A percentile compares a stretch with the other conserved stretches of the same genome.
These are phyloP conservation scores for Angophora floribunda DNA, from an alignment of 345 rosid species.

Conservation along the genomic window DNA sequence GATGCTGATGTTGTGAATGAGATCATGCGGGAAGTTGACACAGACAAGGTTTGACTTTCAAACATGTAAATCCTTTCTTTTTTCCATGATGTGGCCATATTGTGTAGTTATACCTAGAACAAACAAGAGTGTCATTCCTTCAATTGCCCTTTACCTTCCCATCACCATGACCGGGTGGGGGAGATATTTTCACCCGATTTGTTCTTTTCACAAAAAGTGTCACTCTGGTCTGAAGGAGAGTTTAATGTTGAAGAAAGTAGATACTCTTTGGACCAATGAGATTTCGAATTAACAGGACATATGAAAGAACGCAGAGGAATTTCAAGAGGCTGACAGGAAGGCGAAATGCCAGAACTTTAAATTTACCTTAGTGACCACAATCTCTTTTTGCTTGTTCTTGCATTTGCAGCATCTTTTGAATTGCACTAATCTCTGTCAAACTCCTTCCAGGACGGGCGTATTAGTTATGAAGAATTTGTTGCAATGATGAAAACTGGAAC, in stretches of 20 bases:
- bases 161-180: neutral
- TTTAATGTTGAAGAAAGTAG: neutral
- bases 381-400: neutral
- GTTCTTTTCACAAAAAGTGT: neutral
- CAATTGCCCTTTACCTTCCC: neutral
- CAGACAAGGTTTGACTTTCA: conserved; percentile 64
- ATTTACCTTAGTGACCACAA: neutral
- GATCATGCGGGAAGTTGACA: conserved; percentile 92
- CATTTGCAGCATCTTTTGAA: neutral
- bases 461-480: conserved; percentile 91
- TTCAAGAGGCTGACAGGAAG: neutral
- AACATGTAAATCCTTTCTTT: neutral
- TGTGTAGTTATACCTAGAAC: neutral
- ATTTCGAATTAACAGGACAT: neutral
- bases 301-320: neutral
- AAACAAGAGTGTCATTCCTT: neutral
- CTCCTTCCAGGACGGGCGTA: conserved; percentile 58
- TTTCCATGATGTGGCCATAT: neutral
- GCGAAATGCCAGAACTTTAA: neutral
- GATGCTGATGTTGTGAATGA: conserved; percentile 58
- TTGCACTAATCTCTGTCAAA: neutral
- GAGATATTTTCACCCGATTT: neutral
- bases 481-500: conserved; percentile 99
- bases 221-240: neutral
- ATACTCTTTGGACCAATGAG: neutral